These are phyloP conservation scores for Mycena capillaripes DNA, from an alignment of 768 basidiomycete genomes.

Conservation along the genomic window DNA sequence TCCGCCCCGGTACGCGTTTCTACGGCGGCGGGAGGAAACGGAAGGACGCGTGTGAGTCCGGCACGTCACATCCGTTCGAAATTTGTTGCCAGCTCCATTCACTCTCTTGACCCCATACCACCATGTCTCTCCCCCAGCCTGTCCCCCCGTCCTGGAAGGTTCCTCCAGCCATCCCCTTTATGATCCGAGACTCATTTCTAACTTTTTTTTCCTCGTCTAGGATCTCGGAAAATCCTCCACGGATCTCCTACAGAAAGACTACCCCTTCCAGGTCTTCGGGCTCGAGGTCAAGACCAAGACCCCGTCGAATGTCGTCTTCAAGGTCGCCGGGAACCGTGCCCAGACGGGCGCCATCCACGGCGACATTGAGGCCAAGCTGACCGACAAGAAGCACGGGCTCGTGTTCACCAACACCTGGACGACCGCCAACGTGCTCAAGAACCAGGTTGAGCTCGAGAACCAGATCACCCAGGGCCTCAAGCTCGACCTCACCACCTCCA, in stretches of 20 bases:
- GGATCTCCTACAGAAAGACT: slow-evolving; percentile 95
- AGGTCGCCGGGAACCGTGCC: slow-evolving; percentile 89
- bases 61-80: slow-evolving; percentile 22
- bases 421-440: slow-evolving; percentile 92
- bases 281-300: slow-evolving; percentile 93
- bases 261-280: slow-evolving; percentile 77
- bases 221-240: slow-evolving; percentile 98
- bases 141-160: slow-evolving; percentile 99
- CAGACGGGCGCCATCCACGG: slow-evolving; percentile 82
- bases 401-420: slow-evolving; percentile 97
- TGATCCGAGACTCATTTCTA: background rate
- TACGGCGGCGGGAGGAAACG: slow-evolving; percentile 15
- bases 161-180: background rate
- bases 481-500: slow-evolving; percentile 87
- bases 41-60: slow-evolving; percentile 27
- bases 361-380: slow-evolving; percentile 96
- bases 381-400: slow-evolving; percentile 92
- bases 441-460: slow-evolving; percentile 95
- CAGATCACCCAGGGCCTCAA: slow-evolving; percentile 98
- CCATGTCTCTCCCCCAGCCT: slow-evolving; percentile 94
- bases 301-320: slow-evolving; percentile 92
- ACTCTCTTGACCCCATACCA: slow-evolving; percentile 36
- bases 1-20: too few relatives aligned
- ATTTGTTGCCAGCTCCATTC: background rate
- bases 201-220: slow-evolving; percentile 54